A percentile compares a stretch with the other conserved stretches of the same genome.
phyloP scores from a whole-genome alignment of 108 stramenopile species.

The Cyclotella sp. region DNA sequence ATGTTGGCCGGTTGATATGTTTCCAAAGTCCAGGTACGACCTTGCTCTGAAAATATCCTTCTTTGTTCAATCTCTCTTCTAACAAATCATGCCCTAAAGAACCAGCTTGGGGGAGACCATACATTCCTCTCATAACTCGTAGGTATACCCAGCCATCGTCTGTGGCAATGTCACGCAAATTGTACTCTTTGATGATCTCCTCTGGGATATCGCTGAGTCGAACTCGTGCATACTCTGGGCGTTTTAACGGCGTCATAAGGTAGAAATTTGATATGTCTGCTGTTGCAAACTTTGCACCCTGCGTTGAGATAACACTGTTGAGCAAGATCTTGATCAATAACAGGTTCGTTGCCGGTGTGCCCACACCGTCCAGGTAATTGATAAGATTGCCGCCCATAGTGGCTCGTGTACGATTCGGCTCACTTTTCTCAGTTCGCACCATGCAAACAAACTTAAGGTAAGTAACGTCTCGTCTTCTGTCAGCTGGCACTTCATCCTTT shows the following conservation, averaged over 20 bases:
- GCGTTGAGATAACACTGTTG: too few species aligned
- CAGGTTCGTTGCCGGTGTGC: constrained; percentile 32
- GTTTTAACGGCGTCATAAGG: too few species aligned
- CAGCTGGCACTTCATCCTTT: constrained; percentile 30
- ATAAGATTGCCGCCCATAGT: too few species aligned
- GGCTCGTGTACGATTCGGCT: constrained; percentile 13
- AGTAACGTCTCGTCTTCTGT: constrained; percentile 21
- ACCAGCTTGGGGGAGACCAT: constrained; percentile 35
- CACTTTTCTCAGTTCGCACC: constrained; percentile 36
- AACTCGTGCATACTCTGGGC: constrained; percentile 37
- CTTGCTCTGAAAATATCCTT: not conserved
- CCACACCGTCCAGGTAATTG: too few species aligned
- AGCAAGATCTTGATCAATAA: too few species aligned
- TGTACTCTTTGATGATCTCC: constrained; percentile 49
- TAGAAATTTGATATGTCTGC: constrained; percentile 29
- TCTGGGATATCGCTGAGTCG: constrained; percentile 24
- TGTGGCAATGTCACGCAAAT: constrained; percentile 14
- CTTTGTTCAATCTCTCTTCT: too few species aligned
- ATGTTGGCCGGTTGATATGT: not conserved
- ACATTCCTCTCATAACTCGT: constrained; percentile 47
- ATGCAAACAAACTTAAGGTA: constrained; percentile 36
- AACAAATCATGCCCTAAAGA: too few species aligned
- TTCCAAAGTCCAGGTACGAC: not conserved
- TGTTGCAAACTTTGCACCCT: too few species aligned
- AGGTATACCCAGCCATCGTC: constrained; percentile 15